Percentiles rank a stretch among this genome's conserved stretches.
Conservation (phyloP, 2,329 filamentous ascomycete genomes). For the Dryadomyces quercivorus region DNA sequence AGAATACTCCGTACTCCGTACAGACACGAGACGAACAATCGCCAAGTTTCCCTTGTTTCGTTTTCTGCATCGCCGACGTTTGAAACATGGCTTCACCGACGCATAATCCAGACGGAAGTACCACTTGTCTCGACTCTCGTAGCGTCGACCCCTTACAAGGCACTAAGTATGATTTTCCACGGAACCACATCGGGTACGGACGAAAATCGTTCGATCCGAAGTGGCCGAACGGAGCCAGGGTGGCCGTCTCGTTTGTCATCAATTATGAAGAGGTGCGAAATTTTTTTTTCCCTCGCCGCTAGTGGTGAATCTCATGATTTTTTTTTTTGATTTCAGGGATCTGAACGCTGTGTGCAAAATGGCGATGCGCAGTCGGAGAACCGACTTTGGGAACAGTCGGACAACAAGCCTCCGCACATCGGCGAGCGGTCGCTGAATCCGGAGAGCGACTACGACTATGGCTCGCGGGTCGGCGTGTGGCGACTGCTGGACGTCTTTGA, state of each 20-base stretch:
- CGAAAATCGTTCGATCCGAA: slow-evolving; percentile 12
- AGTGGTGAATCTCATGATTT: background rate
- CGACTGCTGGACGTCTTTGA: slow-evolving; percentile 10
- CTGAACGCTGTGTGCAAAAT: slow-evolving; percentile 19
- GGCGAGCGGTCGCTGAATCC: slow-evolving; percentile 8
- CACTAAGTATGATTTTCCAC: slow-evolving; percentile 14
- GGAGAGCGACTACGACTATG: slow-evolving; percentile 13
- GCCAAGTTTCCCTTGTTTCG: no score
- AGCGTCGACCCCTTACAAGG: slow-evolving; percentile 1
- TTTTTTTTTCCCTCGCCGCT: no score
- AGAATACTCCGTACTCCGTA: no score
- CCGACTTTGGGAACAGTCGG: slow-evolving; percentile 9
- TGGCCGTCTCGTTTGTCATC: slow-evolving; percentile 24
- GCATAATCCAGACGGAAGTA: slow-evolving; percentile 2
- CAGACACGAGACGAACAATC: no score
- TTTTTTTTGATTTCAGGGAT: slow-evolving; percentile 5
- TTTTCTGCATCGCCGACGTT: no score
- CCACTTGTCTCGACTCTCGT: background rate
- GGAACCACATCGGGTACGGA: slow-evolving; percentile 12
- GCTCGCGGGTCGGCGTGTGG: slow-evolving; percentile 11
- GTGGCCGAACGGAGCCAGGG: slow-evolving; percentile 23
- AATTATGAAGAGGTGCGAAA: slow-evolving; percentile 19
- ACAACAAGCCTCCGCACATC: slow-evolving; percentile 1
- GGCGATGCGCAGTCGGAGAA: slow-evolving; percentile 18
- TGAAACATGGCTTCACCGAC: no score